Base-by-base conservation (phyloP, 441 rosid genomes). In the Croton laevigatus region DNA sequence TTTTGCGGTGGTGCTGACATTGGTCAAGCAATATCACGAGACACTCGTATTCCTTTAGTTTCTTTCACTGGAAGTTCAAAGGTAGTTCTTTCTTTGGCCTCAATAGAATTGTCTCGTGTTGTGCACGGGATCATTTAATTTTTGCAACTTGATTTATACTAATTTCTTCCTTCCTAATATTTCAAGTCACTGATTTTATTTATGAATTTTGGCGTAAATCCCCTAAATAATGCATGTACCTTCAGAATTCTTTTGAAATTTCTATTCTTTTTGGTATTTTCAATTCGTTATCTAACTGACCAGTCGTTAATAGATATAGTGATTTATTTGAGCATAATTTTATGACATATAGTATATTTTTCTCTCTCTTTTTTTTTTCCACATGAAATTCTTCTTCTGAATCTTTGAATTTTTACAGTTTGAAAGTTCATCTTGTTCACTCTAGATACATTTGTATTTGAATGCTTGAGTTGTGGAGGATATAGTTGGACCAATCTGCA, bases 11-110 rank as follows among this genome's bases (percentile, higher is more conserved):
- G 97, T 65, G 90, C 91, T 78, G 97, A 91, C 51, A 91, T 95
- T 72, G 98, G 98, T 69, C 93, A 93, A 82, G 93, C 97, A 73
- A 85, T 93, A 65, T 89, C 97, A 0, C 85, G 89, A 65, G 99
- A 93, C 81, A 78, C 59, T 0, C 93, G 95, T 38, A 83, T 95
- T 61, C 89, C 91, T 52, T 79, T 95, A 62, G 94, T 95, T 73
- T 93, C 99, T 51, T 93, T 95, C 73, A 93, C 98, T 6, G 98
- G 99, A 68, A 95, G 97, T 82, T 86, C 97, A 57, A 89, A 86
- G 98, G 99, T 94, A 77, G 67, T 42, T 32, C 14, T 23, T 23
- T 60, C 32, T 27, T 27, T 27, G 1, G 32, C 32, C 32, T 27
- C 32, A 27, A 27, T 48, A 57, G 23, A 34, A 32, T 54, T 34